Base-by-base conservation (phyloP, 805 yeast species). In the Priceomyces haplophilus region DNA sequence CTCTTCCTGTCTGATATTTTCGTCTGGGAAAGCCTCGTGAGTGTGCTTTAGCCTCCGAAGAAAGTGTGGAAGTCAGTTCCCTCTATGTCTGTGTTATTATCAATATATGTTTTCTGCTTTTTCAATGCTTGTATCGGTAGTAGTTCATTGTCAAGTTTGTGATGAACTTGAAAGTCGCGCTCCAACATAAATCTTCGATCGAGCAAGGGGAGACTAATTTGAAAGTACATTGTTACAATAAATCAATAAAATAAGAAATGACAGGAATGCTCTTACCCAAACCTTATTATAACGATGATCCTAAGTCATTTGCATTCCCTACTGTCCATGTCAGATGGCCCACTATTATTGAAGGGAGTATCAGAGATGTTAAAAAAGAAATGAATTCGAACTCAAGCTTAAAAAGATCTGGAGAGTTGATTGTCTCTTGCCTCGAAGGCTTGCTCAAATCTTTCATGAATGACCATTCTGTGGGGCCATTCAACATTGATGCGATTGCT, bases 291-390 rank as follows among this genome's bases (percentile, higher is more conserved):
- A 87, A 85, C 61, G 76, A 76, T 58, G 95, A 88, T 55, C 62
- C 71, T 30, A 76, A 73, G 44, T 86, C 97, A 3, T 93, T 93
- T 61, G 98, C 96, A 7, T 81, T 76, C 57, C 72, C 79, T 27
- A 89, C 98, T 0, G 85, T 87, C 7, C 74, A 79, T 48, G 70
- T 72, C 29, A 82, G 99, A 62, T 93, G 98, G 97, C 91, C 96
- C 21, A 80, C 79, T 42, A 88, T 93, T 50, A 57, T 90, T 37
- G 72, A 76, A 21, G 85, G 83, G 16, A 80, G 83, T 15, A 69
- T 87, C 35, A 76, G 73, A 20, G 97, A 90, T 57, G 65, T 83
- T 33, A 49, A 67, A n/a, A 58, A 67, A 15, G 55, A 69, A 21
- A 55, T 55, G n/a, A 48, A 55, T 19, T 32, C 44, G 3, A 59